Base-by-base conservation (phyloP, 2,329 filamentous ascomycete species). In the Xylogone sp. region DNA sequence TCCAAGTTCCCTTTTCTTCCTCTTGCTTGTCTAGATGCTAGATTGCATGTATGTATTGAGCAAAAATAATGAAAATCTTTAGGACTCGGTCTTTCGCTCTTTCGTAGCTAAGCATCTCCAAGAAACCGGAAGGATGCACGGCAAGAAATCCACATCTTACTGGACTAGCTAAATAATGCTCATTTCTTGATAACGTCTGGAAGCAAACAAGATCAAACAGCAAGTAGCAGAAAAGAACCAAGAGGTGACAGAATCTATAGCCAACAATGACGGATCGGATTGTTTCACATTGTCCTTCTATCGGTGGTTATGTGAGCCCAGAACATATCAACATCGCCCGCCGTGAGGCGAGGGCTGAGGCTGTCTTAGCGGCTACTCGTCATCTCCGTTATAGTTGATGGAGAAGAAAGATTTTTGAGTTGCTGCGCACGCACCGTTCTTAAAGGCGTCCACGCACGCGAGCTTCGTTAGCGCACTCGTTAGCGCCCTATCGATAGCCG, bases 311-410 rank as follows among this genome's bases (percentile, higher is more conserved):
- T 69, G 67, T 75, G 78, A 75, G 69, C 79, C 79, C 77, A 71
- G 74, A 73, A 81, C 82, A 86, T 84, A 56, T 84, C 81, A 81
- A 72, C 82, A 84, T 76, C 73, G 74, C 75, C 74, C 77, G 74
- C 76, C 74, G 69, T 64, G 69, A 69, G 72, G 72, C 79, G 73
- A 79, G 76, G 60, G 67, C 75, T 84, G 69, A 73, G 47, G 70
- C 72, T 78, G 75, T 67, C 69, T 67, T 69, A 72, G 67, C 77
- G 78, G 79, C 81, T 78, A 75, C 84, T 88, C 87, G 80, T 91
- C 86, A 86, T 77, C 69, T 82, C 84, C 86, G 84, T 81, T 82
- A 82, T 90, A 90, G 86, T 90, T 89, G 83, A 79, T 82, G 71
- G 68, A 72, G 76, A 79, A 73, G 68, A 72, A 71, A 75, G 70